These are phyloP conservation scores for Leishmania mexicana DNA, from an alignment of 208 protist species.

Conservation along the genomic window DNA sequence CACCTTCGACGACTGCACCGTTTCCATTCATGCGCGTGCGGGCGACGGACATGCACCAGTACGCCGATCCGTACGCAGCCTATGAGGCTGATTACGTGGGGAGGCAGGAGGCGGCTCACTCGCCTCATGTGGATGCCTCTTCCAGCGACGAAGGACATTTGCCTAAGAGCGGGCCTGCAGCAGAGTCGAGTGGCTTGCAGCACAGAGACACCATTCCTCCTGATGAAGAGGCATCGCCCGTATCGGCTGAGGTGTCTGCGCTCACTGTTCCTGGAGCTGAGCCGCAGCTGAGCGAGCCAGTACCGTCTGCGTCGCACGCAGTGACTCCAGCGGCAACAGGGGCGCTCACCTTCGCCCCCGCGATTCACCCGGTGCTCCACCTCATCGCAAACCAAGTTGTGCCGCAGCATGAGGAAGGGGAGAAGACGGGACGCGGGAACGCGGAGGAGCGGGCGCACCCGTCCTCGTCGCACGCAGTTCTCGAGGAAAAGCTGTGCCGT, in stretches of 20 bases:
- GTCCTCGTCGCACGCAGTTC: not conserved
- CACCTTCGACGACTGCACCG: not conserved
- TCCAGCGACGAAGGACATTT: not conserved
- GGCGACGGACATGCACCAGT: slow-evolving; percentile 21
- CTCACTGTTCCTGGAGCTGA: slow-evolving; percentile 15
- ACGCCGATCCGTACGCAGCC: slow-evolving; percentile 16
- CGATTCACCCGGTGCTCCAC: slow-evolving; percentile 11
- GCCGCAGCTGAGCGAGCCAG: not conserved
- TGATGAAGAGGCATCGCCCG: slow-evolving; percentile 14
- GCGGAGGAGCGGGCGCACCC: not conserved
- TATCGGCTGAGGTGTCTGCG: slow-evolving; percentile 32
- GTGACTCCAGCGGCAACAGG: not conserved
- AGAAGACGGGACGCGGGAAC: not conserved
- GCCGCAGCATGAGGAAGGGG: not conserved
- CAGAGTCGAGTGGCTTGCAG: slow-evolving; percentile 4
- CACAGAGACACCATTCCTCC: slow-evolving; percentile 23
- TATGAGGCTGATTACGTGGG: slow-evolving; percentile 16
- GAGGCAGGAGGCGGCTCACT: slow-evolving; percentile 3
- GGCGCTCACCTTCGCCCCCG: not conserved
- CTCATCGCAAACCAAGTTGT: slow-evolving; percentile 6
- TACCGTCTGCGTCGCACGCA: not conserved
- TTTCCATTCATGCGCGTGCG: slow-evolving; percentile 1
- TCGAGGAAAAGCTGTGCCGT: not conserved
- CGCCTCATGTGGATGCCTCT: not conserved
- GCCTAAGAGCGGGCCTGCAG: not conserved